Percentiles rank a stretch among this genome's conserved stretches.
Evolutionary conservation across 2,329 filamentous ascomycete genomes (phyloP).

Genomic region (Torrubiella hemipterigena): DNA sequence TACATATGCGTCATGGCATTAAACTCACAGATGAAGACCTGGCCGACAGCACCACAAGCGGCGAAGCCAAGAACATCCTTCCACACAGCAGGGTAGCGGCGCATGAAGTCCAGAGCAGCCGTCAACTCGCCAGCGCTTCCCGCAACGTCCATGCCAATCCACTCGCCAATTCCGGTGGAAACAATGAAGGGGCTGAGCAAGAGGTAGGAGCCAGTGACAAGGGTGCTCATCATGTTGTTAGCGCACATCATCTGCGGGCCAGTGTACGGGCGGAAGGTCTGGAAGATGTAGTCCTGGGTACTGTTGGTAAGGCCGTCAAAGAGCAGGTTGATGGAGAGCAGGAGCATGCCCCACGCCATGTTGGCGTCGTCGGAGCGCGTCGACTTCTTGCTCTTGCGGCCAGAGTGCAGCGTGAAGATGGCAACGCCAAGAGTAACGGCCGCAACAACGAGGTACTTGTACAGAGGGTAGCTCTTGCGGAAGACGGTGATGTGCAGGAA

Average conservation of each 20-base stretch:
- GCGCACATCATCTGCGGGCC: slow-evolving; percentile 99
- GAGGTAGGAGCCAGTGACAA: slow-evolving; percentile 67
- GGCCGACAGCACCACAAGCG: slow-evolving; percentile 79
- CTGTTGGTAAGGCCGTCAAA: slow-evolving; percentile 95
- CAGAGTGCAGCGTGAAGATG: slow-evolving; percentile 82
- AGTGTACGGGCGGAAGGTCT: slow-evolving; percentile 63
- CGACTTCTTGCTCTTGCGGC: slow-evolving; percentile 40
- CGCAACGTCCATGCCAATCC: slow-evolving; percentile 53
- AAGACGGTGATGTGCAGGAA: slow-evolving; percentile 89
- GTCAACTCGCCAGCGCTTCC: slow-evolving; percentile 63
- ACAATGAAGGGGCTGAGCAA: slow-evolving; percentile 70
- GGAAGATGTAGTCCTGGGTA: slow-evolving; percentile 91
- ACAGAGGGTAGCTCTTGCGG: slow-evolving; percentile 76
- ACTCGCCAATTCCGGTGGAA: slow-evolving; percentile 49
- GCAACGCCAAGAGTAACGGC: slow-evolving; percentile 88
- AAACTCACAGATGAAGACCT: slow-evolving; percentile 79
- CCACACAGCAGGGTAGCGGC: slow-evolving; percentile 67
- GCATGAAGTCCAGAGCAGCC: slow-evolving; percentile 72
- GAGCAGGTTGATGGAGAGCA: slow-evolving; percentile 80
- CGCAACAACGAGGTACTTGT: slow-evolving; percentile 91
- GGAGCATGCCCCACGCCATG: slow-evolving; percentile 65
- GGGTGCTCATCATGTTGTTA: slow-evolving; percentile 78
- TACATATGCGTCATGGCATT: no score
- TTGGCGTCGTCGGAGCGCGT: slow-evolving; percentile 40
- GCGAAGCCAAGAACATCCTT: slow-evolving; percentile 85